phyloP scores from a whole-genome alignment of 305 asterid genomes.

The Petunia hybrid region DNA sequence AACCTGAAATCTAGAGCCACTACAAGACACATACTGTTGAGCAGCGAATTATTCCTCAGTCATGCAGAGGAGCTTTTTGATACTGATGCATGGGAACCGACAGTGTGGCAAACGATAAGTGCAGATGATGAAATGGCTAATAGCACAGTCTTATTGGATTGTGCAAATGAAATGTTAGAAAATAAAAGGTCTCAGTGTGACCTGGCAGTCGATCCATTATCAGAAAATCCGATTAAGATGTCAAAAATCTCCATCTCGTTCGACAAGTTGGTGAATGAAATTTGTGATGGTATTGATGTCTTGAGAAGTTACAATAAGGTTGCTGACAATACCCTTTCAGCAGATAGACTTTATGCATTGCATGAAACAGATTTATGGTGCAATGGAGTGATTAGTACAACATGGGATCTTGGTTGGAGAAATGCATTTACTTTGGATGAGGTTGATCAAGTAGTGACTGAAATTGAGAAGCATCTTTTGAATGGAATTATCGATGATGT shows the following conservation, averaged over 20 bases:
- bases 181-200: slow-evolving; percentile 46
- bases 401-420: slow-evolving; percentile 76
- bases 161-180: slow-evolving; percentile 65
- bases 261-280: slow-evolving; percentile 54
- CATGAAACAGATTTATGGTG: slow-evolving; percentile 56
- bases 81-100: slow-evolving; percentile 34
- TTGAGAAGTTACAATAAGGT: slow-evolving; percentile 48
- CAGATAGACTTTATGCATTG: slow-evolving; percentile 47
- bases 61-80: slow-evolving; percentile 53
- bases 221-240: slow-evolving; percentile 32
- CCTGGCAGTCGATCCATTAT: slow-evolving; percentile 34
- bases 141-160: slow-evolving; percentile 52
- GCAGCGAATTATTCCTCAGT: slow-evolving; percentile 54
- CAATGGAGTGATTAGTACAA: slow-evolving; percentile 55
- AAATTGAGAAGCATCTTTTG: slow-evolving; percentile 57
- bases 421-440: slow-evolving; percentile 51
- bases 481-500: slow-evolving; percentile 56
- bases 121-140: slow-evolving; percentile 42
- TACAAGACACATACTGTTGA: slow-evolving; percentile 51
- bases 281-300: slow-evolving; percentile 54
- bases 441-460: slow-evolving; percentile 56
- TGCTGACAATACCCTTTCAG: slow-evolving; percentile 38
- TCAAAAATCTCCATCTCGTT: slow-evolving; percentile 44
- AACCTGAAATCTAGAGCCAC: slow-evolving; percentile 29
- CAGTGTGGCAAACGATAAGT: slow-evolving; percentile 26